Evolutionary conservation across 768 basidiomycete species (phyloP).

Genomic region (Phylloporus scabripes): DNA sequence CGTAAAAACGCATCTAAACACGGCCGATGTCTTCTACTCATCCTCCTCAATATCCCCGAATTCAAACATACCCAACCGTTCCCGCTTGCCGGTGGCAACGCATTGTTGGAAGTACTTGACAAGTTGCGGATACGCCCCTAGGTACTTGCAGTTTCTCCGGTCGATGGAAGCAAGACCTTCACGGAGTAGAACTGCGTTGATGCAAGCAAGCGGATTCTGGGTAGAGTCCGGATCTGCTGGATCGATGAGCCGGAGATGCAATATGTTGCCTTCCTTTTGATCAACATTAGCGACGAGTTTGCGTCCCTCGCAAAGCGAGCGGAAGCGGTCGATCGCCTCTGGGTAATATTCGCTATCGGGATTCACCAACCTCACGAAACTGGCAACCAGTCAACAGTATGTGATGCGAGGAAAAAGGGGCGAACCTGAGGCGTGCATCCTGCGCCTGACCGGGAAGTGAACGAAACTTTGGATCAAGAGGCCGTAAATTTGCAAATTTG

Average conservation of each 20-base stretch:
- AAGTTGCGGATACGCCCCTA: conserved; percentile 63
- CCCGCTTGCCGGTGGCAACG: conserved; percentile 60
- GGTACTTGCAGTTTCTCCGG: conserved; percentile 68
- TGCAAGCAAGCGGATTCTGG: conserved; percentile 64
- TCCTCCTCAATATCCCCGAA: conserved; percentile 90
- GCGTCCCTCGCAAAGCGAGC: conserved; percentile 80
- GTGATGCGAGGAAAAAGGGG: background rate
- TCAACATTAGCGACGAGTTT: conserved; percentile 97
- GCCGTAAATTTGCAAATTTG: conserved; percentile 76
- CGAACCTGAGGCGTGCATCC: conserved; percentile 83
- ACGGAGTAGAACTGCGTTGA: conserved; percentile 85
- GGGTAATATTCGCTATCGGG: conserved; percentile 80
- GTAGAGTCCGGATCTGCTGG: conserved; percentile 66
- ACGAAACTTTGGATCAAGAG: conserved; percentile 87
- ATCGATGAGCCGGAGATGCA: conserved; percentile 92
- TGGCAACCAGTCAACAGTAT: conserved; percentile 24
- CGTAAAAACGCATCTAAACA: conserved; percentile 14
- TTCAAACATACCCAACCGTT: conserved; percentile 81
- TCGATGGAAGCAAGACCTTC: conserved; percentile 86
- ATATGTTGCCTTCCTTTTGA: conserved; percentile 65
- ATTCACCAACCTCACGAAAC: conserved; percentile 82
- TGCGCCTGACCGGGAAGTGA: conserved; percentile 89
- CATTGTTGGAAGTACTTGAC: conserved; percentile 60
- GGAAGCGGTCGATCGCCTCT: conserved; percentile 86
- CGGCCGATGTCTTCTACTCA: conserved; percentile 36